Conservation (phyloP, 2,329 filamentous ascomycete genomes). For the Alternaria consortialis region DNA sequence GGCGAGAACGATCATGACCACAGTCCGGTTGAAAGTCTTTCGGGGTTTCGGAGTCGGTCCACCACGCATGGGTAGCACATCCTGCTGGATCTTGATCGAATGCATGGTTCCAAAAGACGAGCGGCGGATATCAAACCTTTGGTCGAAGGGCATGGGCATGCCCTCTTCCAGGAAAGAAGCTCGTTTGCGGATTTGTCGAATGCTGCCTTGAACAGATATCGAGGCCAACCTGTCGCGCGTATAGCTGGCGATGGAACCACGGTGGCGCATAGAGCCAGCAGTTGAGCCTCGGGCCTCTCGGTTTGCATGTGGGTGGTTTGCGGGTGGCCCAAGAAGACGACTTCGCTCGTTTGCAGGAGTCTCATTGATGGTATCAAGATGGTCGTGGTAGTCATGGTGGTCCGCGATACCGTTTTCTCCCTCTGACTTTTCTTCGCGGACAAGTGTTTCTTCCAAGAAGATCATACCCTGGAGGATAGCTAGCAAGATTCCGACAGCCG, state of each 20-base stretch:
- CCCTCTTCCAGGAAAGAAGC: slow-evolving; percentile 50
- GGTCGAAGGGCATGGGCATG: slow-evolving; percentile 44
- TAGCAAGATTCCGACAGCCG: slow-evolving; percentile 75
- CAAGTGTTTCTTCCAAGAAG: slow-evolving; percentile 78
- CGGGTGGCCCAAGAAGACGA: slow-evolving; percentile 57
- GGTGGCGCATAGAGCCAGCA: slow-evolving; percentile 35
- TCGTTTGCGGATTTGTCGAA: slow-evolving; percentile 47
- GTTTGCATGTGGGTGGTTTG: slow-evolving; percentile 60
- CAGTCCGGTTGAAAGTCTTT: slow-evolving; percentile 66
- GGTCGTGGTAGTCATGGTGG: slow-evolving; percentile 54
- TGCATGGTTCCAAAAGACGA: slow-evolving; percentile 51
- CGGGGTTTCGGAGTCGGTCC: slow-evolving; percentile 25
- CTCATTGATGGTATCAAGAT: slow-evolving; percentile 76
- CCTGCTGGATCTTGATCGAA: slow-evolving; percentile 43
- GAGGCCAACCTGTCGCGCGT: slow-evolving; percentile 38
- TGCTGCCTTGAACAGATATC: slow-evolving; percentile 41
- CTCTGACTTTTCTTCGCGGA: slow-evolving; percentile 44
- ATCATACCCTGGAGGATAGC: slow-evolving; percentile 83
- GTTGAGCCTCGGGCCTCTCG: slow-evolving; percentile 46
- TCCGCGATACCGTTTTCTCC: slow-evolving; percentile 45
- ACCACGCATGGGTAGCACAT: slow-evolving; percentile 32
- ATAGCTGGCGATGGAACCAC: slow-evolving; percentile 37
- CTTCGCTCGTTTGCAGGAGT: slow-evolving; percentile 69
- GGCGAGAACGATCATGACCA: slow-evolving; percentile 80
- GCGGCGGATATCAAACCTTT: slow-evolving; percentile 48